A percentile compares a stretch with the other conserved stretches of the same genome.
Evolutionary conservation across 2,329 filamentous ascomycete genomes (phyloP).

Genomic region (Fusarium falciforme): DNA sequence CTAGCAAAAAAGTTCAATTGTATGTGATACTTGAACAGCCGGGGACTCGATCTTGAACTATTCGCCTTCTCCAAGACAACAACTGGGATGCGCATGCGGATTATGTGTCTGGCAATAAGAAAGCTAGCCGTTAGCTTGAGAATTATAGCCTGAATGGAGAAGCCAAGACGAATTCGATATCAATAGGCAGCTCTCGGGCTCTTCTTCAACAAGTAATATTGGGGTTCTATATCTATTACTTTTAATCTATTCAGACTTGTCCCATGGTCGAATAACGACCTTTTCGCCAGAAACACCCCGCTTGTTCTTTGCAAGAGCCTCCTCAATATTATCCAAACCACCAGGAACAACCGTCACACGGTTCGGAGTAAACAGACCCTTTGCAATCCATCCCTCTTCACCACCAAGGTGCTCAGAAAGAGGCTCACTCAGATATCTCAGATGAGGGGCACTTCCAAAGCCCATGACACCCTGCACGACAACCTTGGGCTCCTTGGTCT

Average conservation of each 20-base stretch:
- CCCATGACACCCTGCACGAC: constrained; percentile 4
- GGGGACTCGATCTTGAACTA: too few relatives aligned
- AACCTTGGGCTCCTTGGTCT: constrained; percentile 20
- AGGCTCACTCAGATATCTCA: constrained; percentile 47
- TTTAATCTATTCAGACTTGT: background rate
- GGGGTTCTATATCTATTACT: background rate
- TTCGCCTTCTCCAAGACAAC: background rate
- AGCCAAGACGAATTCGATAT: background rate
- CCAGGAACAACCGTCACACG: constrained; percentile 42
- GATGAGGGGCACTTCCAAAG: constrained; percentile 40
- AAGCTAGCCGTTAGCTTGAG: background rate
- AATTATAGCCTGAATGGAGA: background rate
- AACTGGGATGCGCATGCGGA: background rate
- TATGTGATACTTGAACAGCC: background rate
- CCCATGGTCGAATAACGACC: constrained; percentile 35
- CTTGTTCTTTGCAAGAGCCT: constrained; percentile 42
- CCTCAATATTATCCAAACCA: constrained; percentile 42
- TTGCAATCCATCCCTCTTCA: constrained; percentile 47
- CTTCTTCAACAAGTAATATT: background rate
- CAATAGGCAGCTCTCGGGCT: background rate
- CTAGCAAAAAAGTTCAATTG: background rate
- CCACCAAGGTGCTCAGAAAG: constrained; percentile 41
- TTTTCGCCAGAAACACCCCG: constrained; percentile 43
- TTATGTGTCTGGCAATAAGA: background rate
- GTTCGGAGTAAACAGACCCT: constrained; percentile 46